Percentiles rank a stretch among this genome's conserved stretches.
Evolutionary conservation across 2,329 filamentous ascomycete species (phyloP).

Genomic region (Calcarisporium arbuscula): DNA sequence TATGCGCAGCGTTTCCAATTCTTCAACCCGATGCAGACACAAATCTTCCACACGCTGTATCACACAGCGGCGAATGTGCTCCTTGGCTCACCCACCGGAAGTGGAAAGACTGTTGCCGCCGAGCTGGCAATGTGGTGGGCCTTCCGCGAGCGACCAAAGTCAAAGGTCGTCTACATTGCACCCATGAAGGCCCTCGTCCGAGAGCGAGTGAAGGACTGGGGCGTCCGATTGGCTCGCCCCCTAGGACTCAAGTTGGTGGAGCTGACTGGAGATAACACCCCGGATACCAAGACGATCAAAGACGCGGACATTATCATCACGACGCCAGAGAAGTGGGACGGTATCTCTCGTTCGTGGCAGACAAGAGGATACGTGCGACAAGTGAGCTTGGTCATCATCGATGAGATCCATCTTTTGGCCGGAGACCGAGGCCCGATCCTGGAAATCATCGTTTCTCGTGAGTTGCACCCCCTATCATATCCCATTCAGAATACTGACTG

Average conservation of each 20-base stretch:
- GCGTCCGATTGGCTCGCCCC: slow-evolving; percentile 68
- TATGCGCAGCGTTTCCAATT: slow-evolving; percentile 87
- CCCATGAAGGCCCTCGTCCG: slow-evolving; percentile 98
- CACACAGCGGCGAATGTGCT: slow-evolving; percentile 88
- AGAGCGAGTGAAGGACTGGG: slow-evolving; percentile 95
- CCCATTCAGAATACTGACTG: background rate
- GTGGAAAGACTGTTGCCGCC: slow-evolving; percentile 93
- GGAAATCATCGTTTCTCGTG: slow-evolving; percentile 82
- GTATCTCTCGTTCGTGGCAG: slow-evolving; percentile 98
- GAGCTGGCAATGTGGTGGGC: slow-evolving; percentile 99
- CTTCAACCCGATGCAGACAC: slow-evolving; percentile 99
- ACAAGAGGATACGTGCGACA: slow-evolving; percentile 93
- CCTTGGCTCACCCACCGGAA: slow-evolving; percentile 90
- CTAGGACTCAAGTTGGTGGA: slow-evolving; percentile 90
- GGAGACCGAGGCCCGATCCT: slow-evolving; percentile 95
- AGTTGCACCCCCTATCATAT: slow-evolving; percentile 13
- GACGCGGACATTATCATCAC: slow-evolving; percentile 98
- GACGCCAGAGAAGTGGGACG: slow-evolving; percentile 99
- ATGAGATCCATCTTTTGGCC: slow-evolving; percentile 96
- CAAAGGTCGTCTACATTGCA: slow-evolving; percentile 97
- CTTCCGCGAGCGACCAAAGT: slow-evolving; percentile 87
- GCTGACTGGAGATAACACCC: slow-evolving; percentile 93
- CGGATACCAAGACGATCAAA: slow-evolving; percentile 89
- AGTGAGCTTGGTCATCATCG: slow-evolving; percentile 94
- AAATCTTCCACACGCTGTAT: slow-evolving; percentile 95